Evolutionary conservation across 2,329 filamentous ascomycete species (phyloP).

Genomic region (Beauveria varroae): DNA sequence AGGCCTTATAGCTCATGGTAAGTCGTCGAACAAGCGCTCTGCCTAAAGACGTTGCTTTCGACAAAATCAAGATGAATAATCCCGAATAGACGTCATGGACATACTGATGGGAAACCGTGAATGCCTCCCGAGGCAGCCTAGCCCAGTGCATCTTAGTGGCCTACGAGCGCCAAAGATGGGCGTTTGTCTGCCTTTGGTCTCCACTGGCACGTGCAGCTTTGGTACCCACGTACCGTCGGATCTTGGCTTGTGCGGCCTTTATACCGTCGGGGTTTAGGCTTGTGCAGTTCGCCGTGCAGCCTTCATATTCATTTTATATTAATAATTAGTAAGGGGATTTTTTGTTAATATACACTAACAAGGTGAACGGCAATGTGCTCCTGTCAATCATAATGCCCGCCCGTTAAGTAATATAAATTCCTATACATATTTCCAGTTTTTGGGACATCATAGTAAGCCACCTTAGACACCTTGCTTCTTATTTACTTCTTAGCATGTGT

Average conservation of each 20-base stretch:
- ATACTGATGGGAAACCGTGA: constrained; percentile 2
- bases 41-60: neutral
- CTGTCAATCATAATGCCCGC: constrained; percentile 2
- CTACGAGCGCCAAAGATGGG: neutral
- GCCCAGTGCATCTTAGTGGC: neutral
- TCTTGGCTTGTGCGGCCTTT: too few relatives aligned
- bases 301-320: neutral
- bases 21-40: neutral
- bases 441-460: neutral
- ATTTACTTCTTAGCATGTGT: too few relatives aligned
- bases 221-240: too few relatives aligned
- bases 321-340: neutral
- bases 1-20: too few relatives aligned
- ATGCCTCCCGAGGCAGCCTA: neutral
- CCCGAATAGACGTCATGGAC: neutral
- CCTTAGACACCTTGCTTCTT: neutral
- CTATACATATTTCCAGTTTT: neutral
- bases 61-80: neutral
- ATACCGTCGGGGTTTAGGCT: too few relatives aligned
- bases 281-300: neutral
- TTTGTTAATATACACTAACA: neutral
- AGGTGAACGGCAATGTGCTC: neutral
- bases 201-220: neutral
- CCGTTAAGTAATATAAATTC: constrained; percentile 2
- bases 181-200: neutral